A percentile compares a stretch with the other conserved stretches of the same genome.
These are phyloP conservation scores for Terfezia boudieri DNA, from an alignment of 495 filamentous ascomycete species.

Conservation along the genomic window DNA sequence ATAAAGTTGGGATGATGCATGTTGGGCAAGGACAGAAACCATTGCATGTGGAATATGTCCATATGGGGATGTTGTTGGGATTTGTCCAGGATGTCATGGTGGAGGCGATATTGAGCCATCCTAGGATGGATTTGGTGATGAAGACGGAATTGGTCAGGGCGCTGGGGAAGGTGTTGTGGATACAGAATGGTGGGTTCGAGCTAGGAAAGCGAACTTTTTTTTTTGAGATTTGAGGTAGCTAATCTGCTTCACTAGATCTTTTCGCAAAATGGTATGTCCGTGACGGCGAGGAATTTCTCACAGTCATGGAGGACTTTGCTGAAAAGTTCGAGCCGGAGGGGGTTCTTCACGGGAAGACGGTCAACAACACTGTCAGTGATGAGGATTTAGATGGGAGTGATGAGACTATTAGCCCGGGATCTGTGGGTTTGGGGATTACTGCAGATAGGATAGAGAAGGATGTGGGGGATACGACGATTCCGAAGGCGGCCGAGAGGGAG, in stretches of 20 bases:
- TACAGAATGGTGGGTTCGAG: slow-evolving; percentile 13
- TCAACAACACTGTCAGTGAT: no score
- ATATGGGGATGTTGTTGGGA: slow-evolving; percentile 42
- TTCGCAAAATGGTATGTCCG: slow-evolving; percentile 54
- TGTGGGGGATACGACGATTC: no score
- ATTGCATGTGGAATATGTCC: slow-evolving; percentile 54
- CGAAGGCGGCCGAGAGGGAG: neutral
- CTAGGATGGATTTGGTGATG: slow-evolving; percentile 33
- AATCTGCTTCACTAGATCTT: slow-evolving; percentile 27
- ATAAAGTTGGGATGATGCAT: slow-evolving; percentile 42
- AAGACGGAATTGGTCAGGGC: slow-evolving; percentile 50
- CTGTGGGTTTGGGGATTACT: no score
- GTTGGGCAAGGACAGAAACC: slow-evolving; percentile 36
- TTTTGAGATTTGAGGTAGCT: neutral
- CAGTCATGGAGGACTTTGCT: slow-evolving; percentile 29
- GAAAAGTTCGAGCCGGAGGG: slow-evolving; percentile 38
- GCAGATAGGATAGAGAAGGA: no score
- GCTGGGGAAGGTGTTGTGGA: slow-evolving; percentile 31
- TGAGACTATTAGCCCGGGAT: no score
- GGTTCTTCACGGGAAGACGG: slow-evolving; percentile 24
- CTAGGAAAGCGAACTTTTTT: neutral
- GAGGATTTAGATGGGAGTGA: no score
- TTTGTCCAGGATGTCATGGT: slow-evolving; percentile 54
- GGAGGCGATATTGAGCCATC: slow-evolving; percentile 51
- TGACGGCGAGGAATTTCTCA: slow-evolving; percentile 47